These are phyloP conservation scores for Crotalaria pallida DNA, from an alignment of 306 rosid genomes.

Conservation along the genomic window DNA sequence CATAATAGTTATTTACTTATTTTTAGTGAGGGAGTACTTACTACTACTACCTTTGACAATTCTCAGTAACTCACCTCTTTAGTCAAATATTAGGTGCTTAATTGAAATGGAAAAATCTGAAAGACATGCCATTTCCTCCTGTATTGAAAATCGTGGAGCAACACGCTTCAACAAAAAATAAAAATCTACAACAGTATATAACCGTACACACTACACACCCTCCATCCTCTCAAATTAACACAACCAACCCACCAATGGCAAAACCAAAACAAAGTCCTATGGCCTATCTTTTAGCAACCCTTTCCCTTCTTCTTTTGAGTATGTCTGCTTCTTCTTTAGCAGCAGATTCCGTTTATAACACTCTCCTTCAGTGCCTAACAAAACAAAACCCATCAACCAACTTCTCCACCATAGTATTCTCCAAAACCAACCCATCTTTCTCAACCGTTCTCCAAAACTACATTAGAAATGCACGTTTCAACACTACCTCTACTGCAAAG, in stretches of 20 bases:
- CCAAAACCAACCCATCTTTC: conserved; percentile 20
- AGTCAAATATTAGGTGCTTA: neutral
- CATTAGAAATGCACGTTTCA: conserved; percentile 40
- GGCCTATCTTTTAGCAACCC: neutral
- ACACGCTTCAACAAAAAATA: neutral
- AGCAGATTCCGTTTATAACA: neutral
- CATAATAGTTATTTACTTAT: too few species aligned
- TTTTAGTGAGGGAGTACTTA: too few species aligned
- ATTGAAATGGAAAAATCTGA: neutral
- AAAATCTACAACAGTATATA: neutral
- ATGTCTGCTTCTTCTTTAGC: neutral
- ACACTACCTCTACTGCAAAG: conserved; percentile 23
- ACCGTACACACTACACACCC: neutral
- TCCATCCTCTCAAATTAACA: neutral
- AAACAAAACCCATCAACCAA: neutral
- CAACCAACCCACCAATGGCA: conserved; percentile 20
- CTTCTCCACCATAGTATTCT: neutral
- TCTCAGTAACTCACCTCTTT: neutral
- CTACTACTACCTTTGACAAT: neutral
- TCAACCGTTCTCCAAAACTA: conserved; percentile 29
- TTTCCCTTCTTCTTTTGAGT: neutral
- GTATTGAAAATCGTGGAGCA: too few species aligned
- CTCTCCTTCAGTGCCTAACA: conserved; percentile 23
- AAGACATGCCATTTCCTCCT: too few species aligned
- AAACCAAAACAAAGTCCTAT: neutral